A percentile compares a stretch with the other conserved stretches of the same genome.
phyloP scores from a whole-genome alignment of 257 asterid species.

The Craterostigma plantagineum region DNA sequence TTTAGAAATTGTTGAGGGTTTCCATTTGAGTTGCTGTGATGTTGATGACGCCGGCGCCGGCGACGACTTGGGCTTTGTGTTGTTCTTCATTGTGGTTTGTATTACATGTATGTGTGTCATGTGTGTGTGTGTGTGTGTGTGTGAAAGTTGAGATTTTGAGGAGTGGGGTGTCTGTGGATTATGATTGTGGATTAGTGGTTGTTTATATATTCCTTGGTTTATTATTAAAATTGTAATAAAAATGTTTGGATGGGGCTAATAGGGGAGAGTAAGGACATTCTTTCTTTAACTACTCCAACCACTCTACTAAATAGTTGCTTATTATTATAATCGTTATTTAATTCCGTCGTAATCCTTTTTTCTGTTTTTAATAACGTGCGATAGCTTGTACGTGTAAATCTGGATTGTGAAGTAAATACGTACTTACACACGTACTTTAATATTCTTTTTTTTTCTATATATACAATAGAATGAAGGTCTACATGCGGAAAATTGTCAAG shows the following conservation, averaged over 20 bases:
- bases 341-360: conserved; percentile 26
- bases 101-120: too few species aligned
- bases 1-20: conserved; percentile 38
- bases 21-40: conserved; percentile 28
- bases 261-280: conserved; percentile 19
- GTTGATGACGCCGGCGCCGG: too few species aligned
- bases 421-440: neutral
- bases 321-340: conserved; percentile 1
- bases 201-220: too few species aligned
- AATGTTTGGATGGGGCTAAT: neutral
- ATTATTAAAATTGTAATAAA: too few species aligned
- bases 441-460: conserved; percentile 10
- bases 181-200: too few species aligned
- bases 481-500: conserved; percentile 19
- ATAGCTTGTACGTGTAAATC: too few species aligned
- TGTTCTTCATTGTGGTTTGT: conserved; percentile 24
- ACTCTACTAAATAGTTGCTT: conserved; percentile 47
- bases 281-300: conserved; percentile 82
- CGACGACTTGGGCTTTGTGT: conserved; percentile 15
- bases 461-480: conserved; percentile 20
- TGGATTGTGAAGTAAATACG: too few species aligned
- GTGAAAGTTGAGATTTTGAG: too few species aligned
- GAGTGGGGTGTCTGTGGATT: too few species aligned
- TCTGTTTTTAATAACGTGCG: too few species aligned
- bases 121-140: too few species aligned